A percentile compares a stretch with the other conserved stretches of the same genome.
phyloP scores from a whole-genome alignment of 169 alveolate genomes.

The Neospora caninum region DNA sequence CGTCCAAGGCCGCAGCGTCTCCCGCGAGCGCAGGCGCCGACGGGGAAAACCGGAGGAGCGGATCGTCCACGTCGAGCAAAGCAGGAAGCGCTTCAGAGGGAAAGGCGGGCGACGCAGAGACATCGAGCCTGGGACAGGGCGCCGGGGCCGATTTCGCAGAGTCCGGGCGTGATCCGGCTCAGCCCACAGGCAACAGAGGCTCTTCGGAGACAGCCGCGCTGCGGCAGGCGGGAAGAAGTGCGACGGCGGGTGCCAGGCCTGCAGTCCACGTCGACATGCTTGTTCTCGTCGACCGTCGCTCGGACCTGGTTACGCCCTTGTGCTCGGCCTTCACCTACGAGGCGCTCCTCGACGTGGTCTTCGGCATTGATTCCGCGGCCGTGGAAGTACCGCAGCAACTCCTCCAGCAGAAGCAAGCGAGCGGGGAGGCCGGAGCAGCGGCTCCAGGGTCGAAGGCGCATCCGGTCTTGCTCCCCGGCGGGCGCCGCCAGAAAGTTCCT shows the following conservation, averaged over 20 bases:
- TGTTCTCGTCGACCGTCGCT: slow-evolving; percentile 79
- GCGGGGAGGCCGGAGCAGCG: slow-evolving; percentile 21
- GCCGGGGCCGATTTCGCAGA: background rate
- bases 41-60: background rate
- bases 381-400: slow-evolving; percentile 77
- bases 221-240: background rate
- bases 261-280: slow-evolving; percentile 58
- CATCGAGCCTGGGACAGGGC: background rate
- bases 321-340: slow-evolving; percentile 84
- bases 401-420: slow-evolving; percentile 56
- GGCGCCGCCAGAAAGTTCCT: slow-evolving; percentile 38
- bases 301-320: slow-evolving; percentile 82
- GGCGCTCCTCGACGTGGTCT: slow-evolving; percentile 79
- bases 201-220: background rate
- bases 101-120: background rate
- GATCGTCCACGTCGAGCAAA: background rate
- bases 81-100: background rate
- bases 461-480: slow-evolving; percentile 29
- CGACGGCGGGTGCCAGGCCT: background rate
- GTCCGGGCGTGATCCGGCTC: background rate
- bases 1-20: background rate
- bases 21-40: background rate
- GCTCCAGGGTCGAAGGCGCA: background rate
- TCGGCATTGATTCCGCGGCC: slow-evolving; percentile 76
- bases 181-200: background rate